phyloP scores from a whole-genome alignment of 2,329 filamentous ascomycete genomes.

The Lecanicillium sp. region DNA sequence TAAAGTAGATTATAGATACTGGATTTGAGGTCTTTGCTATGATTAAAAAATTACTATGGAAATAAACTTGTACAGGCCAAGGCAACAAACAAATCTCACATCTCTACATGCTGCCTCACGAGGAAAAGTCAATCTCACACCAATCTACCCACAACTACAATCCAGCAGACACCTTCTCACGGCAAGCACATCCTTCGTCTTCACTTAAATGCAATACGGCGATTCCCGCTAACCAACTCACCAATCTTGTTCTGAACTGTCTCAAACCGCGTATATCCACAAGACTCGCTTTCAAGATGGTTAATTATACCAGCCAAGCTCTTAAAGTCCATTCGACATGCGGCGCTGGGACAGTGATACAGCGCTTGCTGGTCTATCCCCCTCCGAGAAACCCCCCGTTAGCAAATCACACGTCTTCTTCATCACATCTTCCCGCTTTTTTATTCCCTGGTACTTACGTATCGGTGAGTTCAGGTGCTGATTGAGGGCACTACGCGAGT shows the following conservation, averaged over 20 bases:
- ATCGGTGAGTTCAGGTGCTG: conserved; percentile 45
- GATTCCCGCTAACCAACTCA: conserved; percentile 24
- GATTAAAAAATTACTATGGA: too few relatives aligned
- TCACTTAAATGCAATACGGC: conserved; percentile 45
- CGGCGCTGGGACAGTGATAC: conserved; percentile 31
- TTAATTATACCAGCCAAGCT: conserved; percentile 30
- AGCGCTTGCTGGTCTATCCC: conserved; percentile 25
- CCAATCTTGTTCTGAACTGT: conserved; percentile 20
- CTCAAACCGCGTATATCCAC: conserved; percentile 28
- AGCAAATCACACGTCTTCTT: too few relatives aligned
- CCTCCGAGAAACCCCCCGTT: not conserved
- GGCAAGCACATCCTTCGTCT: too few relatives aligned
- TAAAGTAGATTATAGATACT: too few relatives aligned
- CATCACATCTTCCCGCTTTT: too few relatives aligned
- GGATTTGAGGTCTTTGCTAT: too few relatives aligned
- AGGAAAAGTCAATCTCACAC: too few relatives aligned
- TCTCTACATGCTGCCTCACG: too few relatives aligned
- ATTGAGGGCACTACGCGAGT: conserved; percentile 30
- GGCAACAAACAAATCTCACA: too few relatives aligned
- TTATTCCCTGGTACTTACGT: conserved; percentile 4
- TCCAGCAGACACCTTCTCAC: too few relatives aligned
- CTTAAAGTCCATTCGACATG: conserved; percentile 29
- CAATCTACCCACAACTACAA: too few relatives aligned
- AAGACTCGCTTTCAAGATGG: conserved; percentile 37
- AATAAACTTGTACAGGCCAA: too few relatives aligned